phyloP scores from a whole-genome alignment of 1,139 yeast genomes.

The Meyerozyma guilliermondii region DNA sequence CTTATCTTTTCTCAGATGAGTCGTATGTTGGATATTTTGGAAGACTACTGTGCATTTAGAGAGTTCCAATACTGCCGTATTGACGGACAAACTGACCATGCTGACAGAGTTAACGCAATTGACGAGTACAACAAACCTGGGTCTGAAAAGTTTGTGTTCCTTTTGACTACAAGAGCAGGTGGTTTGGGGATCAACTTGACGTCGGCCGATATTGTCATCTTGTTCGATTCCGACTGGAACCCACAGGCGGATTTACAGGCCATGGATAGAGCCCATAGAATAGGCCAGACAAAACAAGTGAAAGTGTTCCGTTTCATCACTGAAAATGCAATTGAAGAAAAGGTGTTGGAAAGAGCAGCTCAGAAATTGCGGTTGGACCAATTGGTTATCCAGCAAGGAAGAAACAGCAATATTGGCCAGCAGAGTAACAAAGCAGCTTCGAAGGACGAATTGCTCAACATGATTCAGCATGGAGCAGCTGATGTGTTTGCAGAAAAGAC shows the following conservation, averaged over 20 bases:
- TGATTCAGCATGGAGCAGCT: slow-evolving; percentile 80
- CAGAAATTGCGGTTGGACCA: slow-evolving; percentile 76
- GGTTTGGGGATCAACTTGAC: slow-evolving; percentile 82
- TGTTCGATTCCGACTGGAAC: slow-evolving; percentile 81
- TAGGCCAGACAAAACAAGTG: slow-evolving; percentile 80
- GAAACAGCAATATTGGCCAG: slow-evolving; percentile 37
- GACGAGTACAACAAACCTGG: slow-evolving; percentile 73
- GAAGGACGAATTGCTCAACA: slow-evolving; percentile 67
- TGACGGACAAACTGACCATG: slow-evolving; percentile 78
- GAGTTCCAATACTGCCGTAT: slow-evolving; percentile 68
- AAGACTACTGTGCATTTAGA: slow-evolving; percentile 70
- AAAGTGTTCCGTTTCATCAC: slow-evolving; percentile 72
- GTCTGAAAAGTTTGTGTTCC: slow-evolving; percentile 63
- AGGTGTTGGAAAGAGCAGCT: slow-evolving; percentile 73
- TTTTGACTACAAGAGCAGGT: slow-evolving; percentile 79
- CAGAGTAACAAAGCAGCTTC: slow-evolving; percentile 42
- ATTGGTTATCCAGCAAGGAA: slow-evolving; percentile 76
- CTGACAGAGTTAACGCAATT: slow-evolving; percentile 68
- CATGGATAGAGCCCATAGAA: slow-evolving; percentile 86
- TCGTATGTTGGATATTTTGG: slow-evolving; percentile 71
- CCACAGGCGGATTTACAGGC: slow-evolving; percentile 88
- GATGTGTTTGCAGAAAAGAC: slow-evolving; percentile 44
- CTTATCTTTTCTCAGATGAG: slow-evolving; percentile 80
- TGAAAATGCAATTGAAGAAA: slow-evolving; percentile 77
- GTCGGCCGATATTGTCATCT: slow-evolving; percentile 67